Percentiles rank a stretch among this genome's conserved stretches.
phyloP scores from a whole-genome alignment of 2,329 filamentous ascomycete species.

The Verticillium klebahnii region DNA sequence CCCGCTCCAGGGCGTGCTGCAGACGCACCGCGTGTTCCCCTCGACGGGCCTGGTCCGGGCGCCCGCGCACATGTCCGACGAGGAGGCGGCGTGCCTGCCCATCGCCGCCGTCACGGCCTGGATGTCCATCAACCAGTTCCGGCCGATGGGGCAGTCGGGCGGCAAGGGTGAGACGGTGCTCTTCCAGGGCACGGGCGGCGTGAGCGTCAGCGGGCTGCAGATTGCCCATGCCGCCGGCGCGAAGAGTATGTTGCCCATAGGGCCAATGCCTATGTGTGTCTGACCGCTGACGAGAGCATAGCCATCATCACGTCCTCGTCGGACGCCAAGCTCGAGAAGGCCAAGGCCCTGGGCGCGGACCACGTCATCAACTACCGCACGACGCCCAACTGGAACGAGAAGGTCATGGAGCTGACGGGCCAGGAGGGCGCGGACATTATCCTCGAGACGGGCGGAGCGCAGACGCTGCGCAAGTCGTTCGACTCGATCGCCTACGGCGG shows the following conservation, averaged over 20 bases:
- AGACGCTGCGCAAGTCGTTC: constrained; percentile 48
- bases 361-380: constrained; percentile 50
- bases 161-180: constrained; percentile 41
- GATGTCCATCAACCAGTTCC: constrained; percentile 60
- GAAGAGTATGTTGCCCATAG: constrained; percentile 28
- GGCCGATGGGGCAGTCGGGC: constrained; percentile 45
- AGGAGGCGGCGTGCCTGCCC: constrained; percentile 56
- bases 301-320: constrained; percentile 51
- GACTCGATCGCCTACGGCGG: constrained; percentile 50
- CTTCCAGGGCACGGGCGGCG: constrained; percentile 51
- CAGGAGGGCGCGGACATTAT: constrained; percentile 47
- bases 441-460: constrained; percentile 49
- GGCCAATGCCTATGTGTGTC: too few relatives aligned
- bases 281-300: constrained; percentile 15
- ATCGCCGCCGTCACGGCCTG: constrained; percentile 60
- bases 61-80: constrained; percentile 52
- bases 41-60: constrained; percentile 49
- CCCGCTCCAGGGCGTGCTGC: constrained; percentile 53
- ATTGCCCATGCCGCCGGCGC: constrained; percentile 49
- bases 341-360: constrained; percentile 45
- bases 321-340: constrained; percentile 43
- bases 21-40: constrained; percentile 56
- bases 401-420: constrained; percentile 39
- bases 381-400: constrained; percentile 45
- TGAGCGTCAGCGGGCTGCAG: constrained; percentile 46